Conservation (phyloP, 176 grass and related monocot species). For the Bolboschoenus planiculmis region DNA sequence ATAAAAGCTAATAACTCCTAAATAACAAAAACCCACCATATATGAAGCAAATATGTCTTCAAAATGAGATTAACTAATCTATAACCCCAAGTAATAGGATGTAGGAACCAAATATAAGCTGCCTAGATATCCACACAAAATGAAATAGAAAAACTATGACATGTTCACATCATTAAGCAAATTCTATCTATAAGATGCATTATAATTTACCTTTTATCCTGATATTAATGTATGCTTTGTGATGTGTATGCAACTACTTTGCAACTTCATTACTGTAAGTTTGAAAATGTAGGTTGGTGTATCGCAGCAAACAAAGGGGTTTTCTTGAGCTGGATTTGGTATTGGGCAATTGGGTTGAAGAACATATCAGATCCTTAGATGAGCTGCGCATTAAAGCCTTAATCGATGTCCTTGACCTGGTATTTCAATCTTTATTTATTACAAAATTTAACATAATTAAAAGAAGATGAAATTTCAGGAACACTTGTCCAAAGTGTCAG, state of each 20-base stretch:
- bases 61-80: neutral
- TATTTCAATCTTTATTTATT: slow-evolving; percentile 12
- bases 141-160: neutral
- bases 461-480: neutral
- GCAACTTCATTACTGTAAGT: neutral
- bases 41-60: neutral
- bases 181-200: neutral
- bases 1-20: neutral
- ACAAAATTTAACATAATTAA: neutral
- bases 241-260: neutral
- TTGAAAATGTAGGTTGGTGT: slow-evolving; percentile 51
- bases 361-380: slow-evolving; percentile 65
- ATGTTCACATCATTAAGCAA: neutral
- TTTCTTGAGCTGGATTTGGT: slow-evolving; percentile 93
- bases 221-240: neutral
- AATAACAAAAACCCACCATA: neutral
- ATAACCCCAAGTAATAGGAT: neutral
- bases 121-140: neutral
- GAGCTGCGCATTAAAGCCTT: slow-evolving; percentile 65
- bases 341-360: slow-evolving; percentile 81
- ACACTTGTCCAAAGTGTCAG: neutral
- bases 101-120: neutral
- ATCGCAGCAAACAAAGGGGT: slow-evolving; percentile 86
- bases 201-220: neutral
- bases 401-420: slow-evolving; percentile 80